phyloP scores from a whole-genome alignment of 2,329 filamentous ascomycete genomes.

The Calonectria crousiana region DNA sequence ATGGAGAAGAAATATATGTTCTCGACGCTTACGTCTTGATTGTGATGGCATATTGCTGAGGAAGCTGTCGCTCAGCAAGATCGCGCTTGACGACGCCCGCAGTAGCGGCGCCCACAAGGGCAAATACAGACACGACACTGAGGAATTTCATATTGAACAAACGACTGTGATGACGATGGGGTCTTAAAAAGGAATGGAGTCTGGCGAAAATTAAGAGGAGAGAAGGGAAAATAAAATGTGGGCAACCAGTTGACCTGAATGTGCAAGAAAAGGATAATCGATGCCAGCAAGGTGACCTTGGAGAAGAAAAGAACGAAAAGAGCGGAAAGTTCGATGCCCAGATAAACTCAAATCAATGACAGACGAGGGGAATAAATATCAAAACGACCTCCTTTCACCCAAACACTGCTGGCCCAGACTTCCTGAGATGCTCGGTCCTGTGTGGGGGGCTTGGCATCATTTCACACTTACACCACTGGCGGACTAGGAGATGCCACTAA shows the following conservation, averaged over 20 bases:
- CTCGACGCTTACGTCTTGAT: constrained; percentile 21
- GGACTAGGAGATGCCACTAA: background rate
- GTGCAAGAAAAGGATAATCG: background rate
- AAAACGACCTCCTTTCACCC: background rate
- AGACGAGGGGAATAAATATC: background rate
- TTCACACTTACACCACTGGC: constrained; percentile 3
- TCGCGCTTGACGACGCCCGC: background rate
- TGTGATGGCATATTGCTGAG: background rate
- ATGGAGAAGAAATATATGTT: background rate
- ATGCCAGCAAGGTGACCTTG: background rate
- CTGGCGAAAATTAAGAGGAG: background rate
- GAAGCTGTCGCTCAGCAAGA: background rate
- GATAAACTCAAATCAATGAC: constrained; percentile 5
- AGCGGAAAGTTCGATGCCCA: constrained; percentile 4
- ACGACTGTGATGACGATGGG: background rate
- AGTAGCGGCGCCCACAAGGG: constrained; percentile 6
- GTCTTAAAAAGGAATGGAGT: background rate
- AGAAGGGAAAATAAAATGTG: background rate
- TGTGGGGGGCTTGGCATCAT: constrained; percentile 4
- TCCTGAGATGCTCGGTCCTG: background rate
- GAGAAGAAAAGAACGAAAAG: background rate
- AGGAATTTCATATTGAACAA: constrained; percentile 24
- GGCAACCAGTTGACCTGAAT: background rate
- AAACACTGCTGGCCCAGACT: background rate
- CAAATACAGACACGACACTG: constrained; percentile 14